These are phyloP conservation scores for Salix viminalis DNA, from an alignment of 345 rosid species.

Conservation along the genomic window DNA sequence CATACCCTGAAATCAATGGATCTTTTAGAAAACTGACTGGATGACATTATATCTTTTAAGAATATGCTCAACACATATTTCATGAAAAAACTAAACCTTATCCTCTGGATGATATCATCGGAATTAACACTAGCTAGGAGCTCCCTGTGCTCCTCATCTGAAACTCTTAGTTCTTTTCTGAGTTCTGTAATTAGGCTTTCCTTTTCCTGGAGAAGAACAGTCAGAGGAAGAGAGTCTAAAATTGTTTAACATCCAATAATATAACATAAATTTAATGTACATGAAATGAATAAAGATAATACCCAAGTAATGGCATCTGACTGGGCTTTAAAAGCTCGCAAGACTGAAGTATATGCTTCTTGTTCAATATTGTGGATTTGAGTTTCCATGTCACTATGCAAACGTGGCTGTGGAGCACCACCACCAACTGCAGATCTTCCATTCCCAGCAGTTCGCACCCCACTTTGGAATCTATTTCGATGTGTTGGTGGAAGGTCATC, in stretches of 20 bases:
- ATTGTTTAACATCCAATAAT: neutral
- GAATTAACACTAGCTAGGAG: constrained; percentile 79
- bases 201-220: constrained; percentile 60
- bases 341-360: constrained; percentile 81
- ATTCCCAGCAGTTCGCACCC: constrained; percentile 64
- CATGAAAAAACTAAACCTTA: constrained; percentile 58
- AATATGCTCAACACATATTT: constrained; percentile 12
- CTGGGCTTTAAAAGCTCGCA: constrained; percentile 97
- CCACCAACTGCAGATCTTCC: constrained; percentile 71
- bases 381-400: constrained; percentile 81
- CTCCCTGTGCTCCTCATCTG: constrained; percentile 94
- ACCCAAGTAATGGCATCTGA: constrained; percentile 99
- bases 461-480: constrained; percentile 83
- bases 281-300: constrained; percentile 12
- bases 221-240: neutral
- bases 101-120: constrained; percentile 70
- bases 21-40: constrained; percentile 16
- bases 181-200: constrained; percentile 94
- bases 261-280: neutral
- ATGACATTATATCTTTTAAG: constrained; percentile 9
- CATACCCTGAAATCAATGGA: constrained; percentile 63
- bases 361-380: constrained; percentile 87
- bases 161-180: constrained; percentile 88
- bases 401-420: constrained; percentile 56
- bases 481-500: constrained; percentile 96